Conservation (phyloP, 331 rosid species). For the Quercus tomentella region DNA sequence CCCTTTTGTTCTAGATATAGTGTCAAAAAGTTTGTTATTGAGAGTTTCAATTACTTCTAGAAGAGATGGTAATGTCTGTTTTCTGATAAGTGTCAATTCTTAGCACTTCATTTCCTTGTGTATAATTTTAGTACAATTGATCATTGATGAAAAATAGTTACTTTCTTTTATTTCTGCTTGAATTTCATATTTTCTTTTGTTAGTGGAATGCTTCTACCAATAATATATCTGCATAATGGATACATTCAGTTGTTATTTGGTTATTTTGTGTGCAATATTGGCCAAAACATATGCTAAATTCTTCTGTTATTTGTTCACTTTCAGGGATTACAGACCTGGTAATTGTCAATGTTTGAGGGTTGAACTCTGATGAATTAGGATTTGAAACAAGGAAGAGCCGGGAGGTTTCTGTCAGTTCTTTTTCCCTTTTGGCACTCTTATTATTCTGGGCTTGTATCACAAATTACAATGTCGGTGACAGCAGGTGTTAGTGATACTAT, state of each 20-base stretch:
- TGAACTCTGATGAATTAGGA: neutral
- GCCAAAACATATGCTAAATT: neutral
- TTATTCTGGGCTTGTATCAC: neutral
- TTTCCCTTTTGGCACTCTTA: too few species aligned
- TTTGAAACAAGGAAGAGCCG: neutral
- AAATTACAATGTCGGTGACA: conserved; percentile 71
- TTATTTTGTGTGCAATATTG: neutral
- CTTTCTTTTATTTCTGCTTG: neutral
- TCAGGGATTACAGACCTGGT: neutral
- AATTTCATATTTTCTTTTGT: neutral
- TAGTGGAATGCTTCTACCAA: neutral
- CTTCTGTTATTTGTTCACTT: neutral
- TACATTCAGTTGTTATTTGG: neutral
- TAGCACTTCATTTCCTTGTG: too few species aligned
- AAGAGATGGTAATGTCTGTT: too few species aligned
- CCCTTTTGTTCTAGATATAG: too few species aligned
- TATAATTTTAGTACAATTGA: too few species aligned
- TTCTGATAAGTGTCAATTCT: too few species aligned
- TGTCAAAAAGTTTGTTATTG: too few species aligned
- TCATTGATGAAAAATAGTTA: neutral
- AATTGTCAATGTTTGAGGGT: neutral
- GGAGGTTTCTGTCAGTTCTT: neutral
- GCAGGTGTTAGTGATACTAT: conserved; percentile 94
- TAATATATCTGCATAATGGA: neutral
- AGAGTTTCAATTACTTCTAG: too few species aligned